phyloP scores from a whole-genome alignment of 371 early-diverging fungal species.

The Mucor piriformis region DNA sequence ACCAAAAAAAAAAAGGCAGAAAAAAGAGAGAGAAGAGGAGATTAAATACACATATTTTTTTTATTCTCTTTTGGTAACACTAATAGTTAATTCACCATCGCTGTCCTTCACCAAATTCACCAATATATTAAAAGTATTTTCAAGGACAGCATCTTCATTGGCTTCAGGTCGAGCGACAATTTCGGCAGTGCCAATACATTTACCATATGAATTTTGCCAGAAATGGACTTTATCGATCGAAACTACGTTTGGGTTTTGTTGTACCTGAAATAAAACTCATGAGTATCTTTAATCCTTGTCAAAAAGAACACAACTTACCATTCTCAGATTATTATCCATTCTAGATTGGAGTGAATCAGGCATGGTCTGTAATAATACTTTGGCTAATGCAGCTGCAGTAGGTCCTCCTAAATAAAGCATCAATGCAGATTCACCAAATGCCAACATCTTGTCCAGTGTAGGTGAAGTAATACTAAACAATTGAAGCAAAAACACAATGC shows the following conservation, averaged over 20 bases:
- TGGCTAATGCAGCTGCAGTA: conserved; percentile 29
- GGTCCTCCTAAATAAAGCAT: conserved; percentile 43
- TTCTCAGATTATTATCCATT: conserved; percentile 17
- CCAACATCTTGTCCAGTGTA: conserved; percentile 43
- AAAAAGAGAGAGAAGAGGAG: not conserved
- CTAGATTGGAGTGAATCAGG: conserved; percentile 19
- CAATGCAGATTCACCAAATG: conserved; percentile 42
- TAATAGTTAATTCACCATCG: conserved; percentile 31
- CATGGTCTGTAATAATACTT: conserved; percentile 30
- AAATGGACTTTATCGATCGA: conserved; percentile 45
- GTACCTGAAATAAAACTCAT: no score
- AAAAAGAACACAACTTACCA: not conserved
- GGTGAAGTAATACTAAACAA: conserved; percentile 20
- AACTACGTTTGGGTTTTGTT: conserved; percentile 25
- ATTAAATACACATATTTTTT: not conserved
- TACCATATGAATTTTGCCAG: conserved; percentile 57
- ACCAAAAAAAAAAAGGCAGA: no score
- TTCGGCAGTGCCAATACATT: conserved; percentile 49
- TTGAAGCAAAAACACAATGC: conserved; percentile 10
- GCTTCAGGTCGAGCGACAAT: conserved; percentile 43
- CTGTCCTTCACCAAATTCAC: conserved; percentile 31
- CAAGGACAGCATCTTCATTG: conserved; percentile 50
- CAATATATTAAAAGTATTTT: conserved; percentile 42
- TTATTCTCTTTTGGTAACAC: conserved; percentile 15
- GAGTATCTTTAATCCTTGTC: no score